These are phyloP conservation scores for Coprinellus aureogranulatus DNA, from an alignment of 768 basidiomycete genomes.

Conservation along the genomic window DNA sequence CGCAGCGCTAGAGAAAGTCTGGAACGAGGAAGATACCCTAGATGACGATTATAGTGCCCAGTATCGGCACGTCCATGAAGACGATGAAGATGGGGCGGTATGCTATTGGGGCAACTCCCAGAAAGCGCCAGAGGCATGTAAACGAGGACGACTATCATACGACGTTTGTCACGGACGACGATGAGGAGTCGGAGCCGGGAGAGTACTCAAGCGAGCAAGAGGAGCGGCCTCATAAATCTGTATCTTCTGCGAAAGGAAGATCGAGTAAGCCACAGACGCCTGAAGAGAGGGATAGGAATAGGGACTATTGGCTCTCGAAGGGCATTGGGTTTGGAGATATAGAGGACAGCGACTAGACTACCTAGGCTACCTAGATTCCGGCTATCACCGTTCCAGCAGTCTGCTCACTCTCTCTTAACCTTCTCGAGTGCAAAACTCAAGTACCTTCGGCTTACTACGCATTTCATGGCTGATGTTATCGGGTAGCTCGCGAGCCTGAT, in stretches of 20 bases:
- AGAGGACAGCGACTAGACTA: slow-evolving; percentile 14
- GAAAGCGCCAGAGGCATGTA: slow-evolving; percentile 45
- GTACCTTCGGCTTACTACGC: no score
- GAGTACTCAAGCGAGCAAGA: slow-evolving; percentile 18
- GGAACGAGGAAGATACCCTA: slow-evolving; percentile 5
- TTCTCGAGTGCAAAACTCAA: no score
- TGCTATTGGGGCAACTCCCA: slow-evolving; percentile 46
- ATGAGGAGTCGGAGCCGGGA: slow-evolving; percentile 28
- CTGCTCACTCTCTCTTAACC: no score
- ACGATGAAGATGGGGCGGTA: slow-evolving; percentile 55
- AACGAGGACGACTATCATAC: slow-evolving; percentile 42
- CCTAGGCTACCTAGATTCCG: no score
- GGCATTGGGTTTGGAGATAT: slow-evolving; percentile 30
- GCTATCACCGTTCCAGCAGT: no score
- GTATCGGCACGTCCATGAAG: slow-evolving; percentile 5
- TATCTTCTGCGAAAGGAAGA: slow-evolving; percentile 5
- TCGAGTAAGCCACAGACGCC: not conserved
- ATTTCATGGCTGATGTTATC: no score
- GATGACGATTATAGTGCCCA: slow-evolving; percentile 7
- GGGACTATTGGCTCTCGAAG: slow-evolving; percentile 63
- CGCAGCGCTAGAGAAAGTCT: not conserved
- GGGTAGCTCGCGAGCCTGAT: no score
- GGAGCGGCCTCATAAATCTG: slow-evolving; percentile 7
- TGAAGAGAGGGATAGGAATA: slow-evolving; percentile 28
- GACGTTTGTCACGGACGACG: slow-evolving; percentile 53